These are phyloP conservation scores for Paraglomus brasilianum DNA, from an alignment of 192 early-diverging fungal genomes.

Conservation along the genomic window DNA sequence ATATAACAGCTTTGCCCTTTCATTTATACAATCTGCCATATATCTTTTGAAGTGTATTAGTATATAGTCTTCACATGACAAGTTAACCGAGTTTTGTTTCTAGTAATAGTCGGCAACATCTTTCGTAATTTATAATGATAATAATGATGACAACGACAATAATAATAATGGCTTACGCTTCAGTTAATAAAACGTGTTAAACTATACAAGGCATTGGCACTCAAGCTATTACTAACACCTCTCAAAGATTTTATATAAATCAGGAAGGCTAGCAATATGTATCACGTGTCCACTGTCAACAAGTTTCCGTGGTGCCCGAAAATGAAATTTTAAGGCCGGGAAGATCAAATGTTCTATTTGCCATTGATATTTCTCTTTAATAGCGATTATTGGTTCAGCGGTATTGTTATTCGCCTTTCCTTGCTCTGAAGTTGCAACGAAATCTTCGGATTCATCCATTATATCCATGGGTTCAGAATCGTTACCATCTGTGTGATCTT, in stretches of 20 bases:
- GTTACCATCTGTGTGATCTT: neutral
- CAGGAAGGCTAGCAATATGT: constrained; percentile 79
- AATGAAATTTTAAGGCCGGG: constrained; percentile 72
- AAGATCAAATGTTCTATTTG: constrained; percentile 80
- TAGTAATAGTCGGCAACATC: too few relatives aligned
- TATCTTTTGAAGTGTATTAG: too few relatives aligned
- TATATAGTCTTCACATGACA: too few relatives aligned
- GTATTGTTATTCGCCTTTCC: constrained; percentile 29
- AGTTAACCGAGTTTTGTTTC: too few relatives aligned
- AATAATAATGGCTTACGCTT: too few relatives aligned
- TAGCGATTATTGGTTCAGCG: constrained; percentile 24
- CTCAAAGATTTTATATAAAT: constrained; percentile 96
- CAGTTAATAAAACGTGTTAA: too few relatives aligned
- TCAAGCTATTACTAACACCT: constrained; percentile 68
- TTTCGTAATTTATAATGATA: too few relatives aligned
- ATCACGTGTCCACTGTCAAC: constrained; percentile 61
- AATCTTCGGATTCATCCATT: neutral
- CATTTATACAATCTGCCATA: too few relatives aligned
- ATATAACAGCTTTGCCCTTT: too few relatives aligned
- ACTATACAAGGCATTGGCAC: neutral
- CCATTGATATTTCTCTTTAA: constrained; percentile 52
- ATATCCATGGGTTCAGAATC: constrained; percentile 1
- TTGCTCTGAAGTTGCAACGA: neutral
- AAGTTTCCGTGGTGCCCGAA: constrained; percentile 64
- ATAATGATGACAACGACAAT: too few relatives aligned